Conservation (phyloP, 805 yeast genomes). For the Candida boleticola region DNA sequence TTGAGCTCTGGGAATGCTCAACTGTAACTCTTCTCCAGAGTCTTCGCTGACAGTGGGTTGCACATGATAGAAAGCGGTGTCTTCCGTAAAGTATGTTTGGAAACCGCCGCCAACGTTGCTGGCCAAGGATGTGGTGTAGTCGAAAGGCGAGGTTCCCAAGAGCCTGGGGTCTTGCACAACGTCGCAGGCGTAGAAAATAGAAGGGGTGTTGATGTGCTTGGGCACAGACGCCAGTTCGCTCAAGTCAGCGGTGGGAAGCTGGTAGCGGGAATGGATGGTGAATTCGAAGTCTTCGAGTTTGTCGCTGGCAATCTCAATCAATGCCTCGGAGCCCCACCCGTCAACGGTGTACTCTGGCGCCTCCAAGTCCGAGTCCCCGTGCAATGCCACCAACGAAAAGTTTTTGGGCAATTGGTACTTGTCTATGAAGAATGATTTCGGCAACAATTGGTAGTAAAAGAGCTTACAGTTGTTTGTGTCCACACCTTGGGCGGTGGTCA, state of each 20-base stretch:
- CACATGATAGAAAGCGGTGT: constrained; percentile 39
- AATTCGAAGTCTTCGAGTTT: constrained; percentile 16
- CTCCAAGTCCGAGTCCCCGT: constrained; percentile 37
- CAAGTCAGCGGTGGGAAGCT: constrained; percentile 22
- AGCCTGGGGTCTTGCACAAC: constrained; percentile 23
- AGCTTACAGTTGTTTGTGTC: constrained; percentile 24
- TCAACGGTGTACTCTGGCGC: constrained; percentile 35
- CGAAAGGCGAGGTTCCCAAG: constrained; percentile 37
- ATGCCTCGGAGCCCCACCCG: constrained; percentile 41
- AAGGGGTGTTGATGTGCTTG: constrained; percentile 19
- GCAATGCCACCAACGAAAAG: constrained; percentile 20
- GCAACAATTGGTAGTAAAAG: constrained; percentile 31
- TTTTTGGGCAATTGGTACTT: constrained; percentile 32
- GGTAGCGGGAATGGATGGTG: constrained; percentile 41
- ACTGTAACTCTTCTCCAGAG: not conserved
- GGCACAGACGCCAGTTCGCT: constrained; percentile 10
- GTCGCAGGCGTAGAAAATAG: constrained; percentile 38
- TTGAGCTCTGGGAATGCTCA: constrained; percentile 2
- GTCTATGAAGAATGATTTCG: constrained; percentile 35
- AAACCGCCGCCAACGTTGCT: constrained; percentile 29
- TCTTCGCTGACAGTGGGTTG: not conserved
- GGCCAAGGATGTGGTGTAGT: constrained; percentile 15
- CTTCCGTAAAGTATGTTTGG: constrained; percentile 36
- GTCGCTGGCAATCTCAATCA: constrained; percentile 23
- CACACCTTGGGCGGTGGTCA: constrained; percentile 18